Conservation (phyloP, 805 yeast species). For the Torulaspora maleeae region DNA sequence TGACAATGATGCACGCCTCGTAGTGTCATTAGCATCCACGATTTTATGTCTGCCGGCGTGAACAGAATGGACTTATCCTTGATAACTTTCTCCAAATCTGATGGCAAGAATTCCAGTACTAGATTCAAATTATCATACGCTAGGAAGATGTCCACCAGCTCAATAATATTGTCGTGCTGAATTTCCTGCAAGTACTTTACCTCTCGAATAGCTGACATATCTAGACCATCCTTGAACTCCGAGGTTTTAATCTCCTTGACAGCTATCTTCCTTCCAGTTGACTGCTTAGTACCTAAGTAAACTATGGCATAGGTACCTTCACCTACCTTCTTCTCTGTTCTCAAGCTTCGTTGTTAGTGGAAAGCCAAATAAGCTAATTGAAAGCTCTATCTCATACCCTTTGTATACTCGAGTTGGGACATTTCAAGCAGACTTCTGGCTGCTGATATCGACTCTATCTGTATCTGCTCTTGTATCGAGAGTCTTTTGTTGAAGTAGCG, state of each 20-base stretch:
- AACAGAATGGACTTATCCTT: constrained; percentile 74
- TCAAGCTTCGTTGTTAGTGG: constrained; percentile 6
- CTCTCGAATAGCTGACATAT: constrained; percentile 95
- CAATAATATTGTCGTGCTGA: constrained; percentile 75
- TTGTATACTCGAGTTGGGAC: constrained; percentile 20
- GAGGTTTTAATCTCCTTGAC: constrained; percentile 94
- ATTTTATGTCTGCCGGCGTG: constrained; percentile 79
- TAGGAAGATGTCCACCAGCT: constrained; percentile 81
- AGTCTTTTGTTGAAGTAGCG: background rate
- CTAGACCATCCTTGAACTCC: constrained; percentile 90
- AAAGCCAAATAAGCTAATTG: no score
- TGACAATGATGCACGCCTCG: constrained; percentile 96
- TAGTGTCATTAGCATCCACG: constrained; percentile 92
- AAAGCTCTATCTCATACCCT: constrained; percentile 15
- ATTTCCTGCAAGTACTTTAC: constrained; percentile 84
- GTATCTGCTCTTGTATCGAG: background rate
- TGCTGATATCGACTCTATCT: background rate
- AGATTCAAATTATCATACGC: constrained; percentile 61
- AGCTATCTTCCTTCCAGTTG: constrained; percentile 59
- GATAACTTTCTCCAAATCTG: constrained; percentile 85
- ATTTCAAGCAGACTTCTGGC: background rate
- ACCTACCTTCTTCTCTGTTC: constrained; percentile 78
- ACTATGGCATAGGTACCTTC: constrained; percentile 99
- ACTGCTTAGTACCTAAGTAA: constrained; percentile 62
- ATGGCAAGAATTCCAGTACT: constrained; percentile 89